These are phyloP conservation scores for Xylogone sp. DNA, from an alignment of 2,329 filamentous ascomycete species.

Conservation along the genomic window DNA sequence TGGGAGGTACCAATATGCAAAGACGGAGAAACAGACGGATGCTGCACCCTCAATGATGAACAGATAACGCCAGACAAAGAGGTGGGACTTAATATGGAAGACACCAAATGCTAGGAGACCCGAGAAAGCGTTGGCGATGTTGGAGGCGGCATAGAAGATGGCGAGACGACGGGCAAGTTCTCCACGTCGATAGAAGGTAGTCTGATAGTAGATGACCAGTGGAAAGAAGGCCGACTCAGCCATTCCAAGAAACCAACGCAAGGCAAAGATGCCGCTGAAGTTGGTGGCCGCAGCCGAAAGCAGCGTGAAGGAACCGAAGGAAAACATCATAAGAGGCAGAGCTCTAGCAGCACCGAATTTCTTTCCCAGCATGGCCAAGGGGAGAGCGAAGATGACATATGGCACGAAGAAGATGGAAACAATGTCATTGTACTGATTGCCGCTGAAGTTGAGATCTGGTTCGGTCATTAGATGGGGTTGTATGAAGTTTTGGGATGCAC, in stretches of 20 bases:
- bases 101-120: constrained; percentile 9
- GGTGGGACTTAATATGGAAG: constrained; percentile 47
- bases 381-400: constrained; percentile 66
- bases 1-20: constrained; percentile 31
- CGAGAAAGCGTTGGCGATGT: constrained; percentile 63
- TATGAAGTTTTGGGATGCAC: neutral
- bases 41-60: constrained; percentile 37
- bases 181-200: constrained; percentile 63
- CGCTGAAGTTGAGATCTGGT: constrained; percentile 53
- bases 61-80: constrained; percentile 45
- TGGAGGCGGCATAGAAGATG: constrained; percentile 69
- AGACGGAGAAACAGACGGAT: constrained; percentile 16
- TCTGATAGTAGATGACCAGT: constrained; percentile 50
- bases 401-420: constrained; percentile 72
- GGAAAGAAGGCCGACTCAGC: constrained; percentile 65
- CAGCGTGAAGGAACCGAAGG: constrained; percentile 63
- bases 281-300: constrained; percentile 46
- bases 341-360: constrained; percentile 61
- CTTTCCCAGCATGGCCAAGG: constrained; percentile 63
- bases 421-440: constrained; percentile 65
- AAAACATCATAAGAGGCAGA: constrained; percentile 65
- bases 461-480: neutral
- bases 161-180: constrained; percentile 66
- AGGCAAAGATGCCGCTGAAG: constrained; percentile 59
- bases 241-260: constrained; percentile 66